These are phyloP conservation scores for Penicillium robsamsonii DNA, from an alignment of 495 filamentous ascomycete species.

Conservation along the genomic window DNA sequence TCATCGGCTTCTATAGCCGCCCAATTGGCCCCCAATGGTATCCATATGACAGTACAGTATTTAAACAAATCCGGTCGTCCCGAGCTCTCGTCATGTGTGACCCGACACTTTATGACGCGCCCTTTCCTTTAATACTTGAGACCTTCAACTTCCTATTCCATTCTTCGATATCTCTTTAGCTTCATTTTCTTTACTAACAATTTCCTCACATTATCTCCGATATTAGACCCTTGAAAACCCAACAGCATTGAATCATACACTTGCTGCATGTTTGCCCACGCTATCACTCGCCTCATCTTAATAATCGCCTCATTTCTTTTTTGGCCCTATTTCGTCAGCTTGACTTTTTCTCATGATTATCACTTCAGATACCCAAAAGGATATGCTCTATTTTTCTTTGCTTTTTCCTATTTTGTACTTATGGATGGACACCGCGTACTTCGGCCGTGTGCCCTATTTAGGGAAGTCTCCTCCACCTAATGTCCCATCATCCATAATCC, in stretches of 20 bases:
- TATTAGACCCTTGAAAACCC: not conserved
- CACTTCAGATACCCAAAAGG: not conserved
- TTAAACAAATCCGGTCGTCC: constrained; percentile 22
- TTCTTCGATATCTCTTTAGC: not conserved
- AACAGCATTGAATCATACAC: not conserved
- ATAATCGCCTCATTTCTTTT: constrained; percentile 22
- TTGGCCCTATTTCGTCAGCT: constrained; percentile 10
- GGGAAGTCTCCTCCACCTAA: constrained; percentile 26
- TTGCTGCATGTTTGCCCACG: constrained; percentile 4
- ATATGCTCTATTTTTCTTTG: constrained; percentile 1
- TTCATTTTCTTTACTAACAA: not conserved
- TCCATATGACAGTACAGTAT: not conserved
- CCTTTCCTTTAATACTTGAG: not conserved
- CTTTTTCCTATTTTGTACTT: constrained; percentile 7
- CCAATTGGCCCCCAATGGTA: constrained; percentile 3
- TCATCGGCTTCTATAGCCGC: not conserved
- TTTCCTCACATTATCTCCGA: not conserved
- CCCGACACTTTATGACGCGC: constrained; percentile 13
- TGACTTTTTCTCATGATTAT: not conserved
- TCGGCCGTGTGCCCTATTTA: constrained; percentile 33
- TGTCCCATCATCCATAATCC: constrained; percentile 15
- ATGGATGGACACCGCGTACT: constrained; percentile 3
- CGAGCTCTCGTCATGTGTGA: constrained; percentile 29
- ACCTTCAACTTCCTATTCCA: no score
- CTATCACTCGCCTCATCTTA: constrained; percentile 13